Evolutionary conservation across 208 protist genomes (phyloP), one percentile per base, ranked within the genome.

Genomic region (Angomonas deanei): DNA sequence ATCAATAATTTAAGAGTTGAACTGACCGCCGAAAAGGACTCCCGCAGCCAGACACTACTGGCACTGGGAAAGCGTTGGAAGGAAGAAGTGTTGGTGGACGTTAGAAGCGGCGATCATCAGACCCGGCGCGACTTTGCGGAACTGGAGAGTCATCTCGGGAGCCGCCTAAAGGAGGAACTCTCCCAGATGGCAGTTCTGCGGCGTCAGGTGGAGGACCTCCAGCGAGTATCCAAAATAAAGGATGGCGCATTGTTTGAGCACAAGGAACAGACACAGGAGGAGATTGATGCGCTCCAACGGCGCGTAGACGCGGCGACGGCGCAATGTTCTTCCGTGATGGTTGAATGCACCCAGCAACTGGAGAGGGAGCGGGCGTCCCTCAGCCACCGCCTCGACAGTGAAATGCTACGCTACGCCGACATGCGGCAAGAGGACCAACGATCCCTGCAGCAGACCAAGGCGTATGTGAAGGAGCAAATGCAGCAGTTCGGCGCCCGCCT

Each of bases 1-100:
- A 68, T 94, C 17, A 64, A 65, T 21, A 54, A 65, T 10, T 74
- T 94, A 30, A 80, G 85, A 17, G 52, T 61, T 6, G 84, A 90
- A 55, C 69, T 92, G 26, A 49, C 70, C 26, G 71, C 70, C 2
- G 88, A 94, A 59, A 80, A 83, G 1, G 88, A 94, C 15, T 62
- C 68, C 6, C 84, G 88, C 30, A 73, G 76, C 48, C 65, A 78
- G 21, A 72, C 82, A 0, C 54, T 94, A 3, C 53, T 63, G 2
- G 67, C 82, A 0, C 64, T 94, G 34, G 84, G 80, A 0, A 52
- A 76, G 58, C 79, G 85, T 17, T 92, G 84, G 84, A 85, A 82
- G 60, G 84, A 91, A 55, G 84, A 90, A 34, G 56, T 94, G 23
- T 11, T 86, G 52, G 77, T 84, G n/a, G 88, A 88, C 47, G 50